phyloP scores from a whole-genome alignment of 148 eudicot genomes.

The Dianthus caryophyllus region DNA sequence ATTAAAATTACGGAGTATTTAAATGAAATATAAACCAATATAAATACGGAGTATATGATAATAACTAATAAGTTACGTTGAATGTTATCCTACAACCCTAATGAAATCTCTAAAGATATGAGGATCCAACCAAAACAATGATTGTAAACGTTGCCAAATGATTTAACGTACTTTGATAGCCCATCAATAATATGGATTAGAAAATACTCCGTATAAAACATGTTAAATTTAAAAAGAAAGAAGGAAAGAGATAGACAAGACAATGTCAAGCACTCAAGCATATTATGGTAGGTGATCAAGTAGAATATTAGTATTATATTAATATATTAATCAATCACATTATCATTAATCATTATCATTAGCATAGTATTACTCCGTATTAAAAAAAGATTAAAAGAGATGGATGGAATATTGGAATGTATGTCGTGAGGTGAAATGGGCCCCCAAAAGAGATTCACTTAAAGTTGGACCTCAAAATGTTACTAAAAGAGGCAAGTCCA shows the following conservation, averaged over 20 bases:
- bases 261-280: slow-evolving; percentile 5
- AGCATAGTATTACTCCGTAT: no score
- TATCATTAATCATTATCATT: no score
- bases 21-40: no score
- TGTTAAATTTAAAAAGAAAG: background rate
- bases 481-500: slow-evolving; percentile 13
- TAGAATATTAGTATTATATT: background rate
- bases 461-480: slow-evolving; percentile 10
- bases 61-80: no score
- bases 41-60: no score
- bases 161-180: slow-evolving; percentile 3
- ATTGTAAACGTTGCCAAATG: slow-evolving; percentile 17
- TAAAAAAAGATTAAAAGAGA: no score
- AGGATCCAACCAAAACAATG: slow-evolving; percentile 8
- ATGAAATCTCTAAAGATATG: slow-evolving; percentile 9
- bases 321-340: background rate
- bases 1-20: no score
- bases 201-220: background rate
- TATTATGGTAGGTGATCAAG: slow-evolving; percentile 9
- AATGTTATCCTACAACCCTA: background rate
- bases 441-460: slow-evolving; percentile 16
- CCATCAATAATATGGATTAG: background rate
- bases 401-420: background rate
- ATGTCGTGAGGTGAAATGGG: slow-evolving; percentile 16
- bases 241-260: slow-evolving; percentile 6